Evolutionary conservation across 2,329 filamentous ascomycete genomes (phyloP), one percentile per base, ranked within the genome.

Genomic region (Talaromyces piceae): DNA sequence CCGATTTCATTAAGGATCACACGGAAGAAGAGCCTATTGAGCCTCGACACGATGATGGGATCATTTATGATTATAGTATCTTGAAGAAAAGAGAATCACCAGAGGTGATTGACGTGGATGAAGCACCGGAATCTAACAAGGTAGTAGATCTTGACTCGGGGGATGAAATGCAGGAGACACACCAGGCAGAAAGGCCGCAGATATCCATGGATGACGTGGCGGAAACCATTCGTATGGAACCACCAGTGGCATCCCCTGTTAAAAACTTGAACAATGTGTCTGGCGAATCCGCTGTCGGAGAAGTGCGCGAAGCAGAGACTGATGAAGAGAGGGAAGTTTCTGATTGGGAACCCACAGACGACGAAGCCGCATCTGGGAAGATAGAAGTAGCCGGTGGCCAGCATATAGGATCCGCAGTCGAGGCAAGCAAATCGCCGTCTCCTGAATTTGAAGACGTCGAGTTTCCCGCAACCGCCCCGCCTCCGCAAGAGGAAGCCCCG

Each of bases 401-500:
- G 20, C 6, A n/a, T 37, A 8, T 16, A 16, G 31, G 12, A 8
- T 37, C 49, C 56, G 11, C 5, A 16, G 13, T 22, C 6, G 22
- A 33, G 8, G 43, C 22, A 33, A 31, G 28, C 5, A 11, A 68
- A 49, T 77, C 76, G 7, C 66, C 68, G 1, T 76, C 73, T 2
- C 72, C 73, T 5, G 72, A 76, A 30, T 77, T 79, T 51, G 77
- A 80, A 60, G 73, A 81, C 56, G 71, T 79, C 5, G 59, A 67
- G 22, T 65, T 70, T 30, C 59, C 55, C 26, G 56, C 58, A 28
- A 61, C 45, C 31, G 7, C 46, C 26, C 27, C 51, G 54, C n/a
- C 53, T 53, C n/a, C n/a, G n/a, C n/a, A n/a, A n/a, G n/a, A 54
- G 51, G 8, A 26, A 22, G 54, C 62, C 22, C 59, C 66, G 7